Evolutionary conservation across 805 yeast genomes (phyloP).

Genomic region (Metschnikowia koreensis): DNA sequence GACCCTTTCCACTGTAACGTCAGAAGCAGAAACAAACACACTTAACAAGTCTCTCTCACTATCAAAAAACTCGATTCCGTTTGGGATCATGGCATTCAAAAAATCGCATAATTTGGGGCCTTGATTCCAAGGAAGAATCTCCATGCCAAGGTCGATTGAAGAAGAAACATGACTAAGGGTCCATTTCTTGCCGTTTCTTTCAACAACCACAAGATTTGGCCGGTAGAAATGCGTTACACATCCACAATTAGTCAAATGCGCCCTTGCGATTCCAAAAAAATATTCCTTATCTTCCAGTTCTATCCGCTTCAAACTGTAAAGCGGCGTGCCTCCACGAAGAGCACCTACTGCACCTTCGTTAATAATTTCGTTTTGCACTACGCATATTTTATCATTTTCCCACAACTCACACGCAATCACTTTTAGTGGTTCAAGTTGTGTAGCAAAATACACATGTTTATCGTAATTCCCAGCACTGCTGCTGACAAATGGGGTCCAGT

Average conservation of each 20-base stretch:
- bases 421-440: slow-evolving; percentile 32
- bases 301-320: slow-evolving; percentile 11
- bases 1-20: slow-evolving; percentile 33
- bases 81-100: slow-evolving; percentile 44
- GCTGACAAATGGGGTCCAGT: slow-evolving; percentile 41
- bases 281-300: slow-evolving; percentile 29
- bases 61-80: slow-evolving; percentile 45
- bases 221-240: slow-evolving; percentile 46
- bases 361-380: neutral
- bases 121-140: slow-evolving; percentile 29
- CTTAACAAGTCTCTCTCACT: slow-evolving; percentile 27
- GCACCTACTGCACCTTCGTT: slow-evolving; percentile 17
- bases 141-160: slow-evolving; percentile 32
- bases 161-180: slow-evolving; percentile 29
- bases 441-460: slow-evolving; percentile 27
- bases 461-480: slow-evolving; percentile 24
- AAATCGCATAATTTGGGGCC: slow-evolving; percentile 27
- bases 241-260: slow-evolving; percentile 43
- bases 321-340: slow-evolving; percentile 24
- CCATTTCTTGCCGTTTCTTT: slow-evolving; percentile 23
- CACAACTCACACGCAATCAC: slow-evolving; percentile 28
- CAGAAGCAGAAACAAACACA: slow-evolving; percentile 35
- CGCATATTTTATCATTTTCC: slow-evolving; percentile 25
- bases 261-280: slow-evolving; percentile 48
- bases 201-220: slow-evolving; percentile 41